Base-by-base conservation (phyloP, 169 alveolate genomes). In the Perkinsus marinus region DNA sequence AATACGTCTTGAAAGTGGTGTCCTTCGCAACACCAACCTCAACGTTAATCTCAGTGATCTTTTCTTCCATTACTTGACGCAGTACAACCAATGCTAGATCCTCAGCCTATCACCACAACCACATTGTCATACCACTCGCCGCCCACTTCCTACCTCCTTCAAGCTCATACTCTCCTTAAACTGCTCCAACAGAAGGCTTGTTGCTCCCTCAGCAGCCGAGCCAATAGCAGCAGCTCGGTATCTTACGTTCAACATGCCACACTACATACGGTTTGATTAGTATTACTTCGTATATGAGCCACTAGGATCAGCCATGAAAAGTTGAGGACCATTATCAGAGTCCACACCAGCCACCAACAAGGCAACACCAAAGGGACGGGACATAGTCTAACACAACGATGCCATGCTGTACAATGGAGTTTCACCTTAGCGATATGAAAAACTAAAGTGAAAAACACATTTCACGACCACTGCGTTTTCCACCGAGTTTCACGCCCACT, bases 281-380 rank as follows among this genome's bases (percentile, higher is more conserved):
- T 10, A 90, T 93, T 94, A 26, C 37, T 30, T 89, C 6, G 91
- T 39, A 92, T 93, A 95, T n/a, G 98, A 96, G 41, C 99, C 99
- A 17, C 99, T 97, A 3, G 99, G 99, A 90, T 99, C 99, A n/a
- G 98, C 95, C 93, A 98, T 96, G 97, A 97, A 98, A 13, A 99
- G 96, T 47, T 97, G 96, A 17, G 99, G 99, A 16, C 99, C 99
- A 41, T 91, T 91, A 39, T 95, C 96, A 68, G 95, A 95, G 95
- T 99, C 99, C 68, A 96, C 97, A 2, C 99, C 99, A 26, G 99
- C 99, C 39, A 98, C 97, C 43, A 99, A 94, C 90, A 98, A 93
- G 0, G 99, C 99, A 68, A 98, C 98, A 38, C 99, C 99, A 91
- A 98, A 99, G 47, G 99, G 99, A 90, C 99, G 97, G 91, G 96